phyloP scores from a whole-genome alignment of 495 filamentous ascomycete genomes.

The Annulohypoxylon stygium region DNA sequence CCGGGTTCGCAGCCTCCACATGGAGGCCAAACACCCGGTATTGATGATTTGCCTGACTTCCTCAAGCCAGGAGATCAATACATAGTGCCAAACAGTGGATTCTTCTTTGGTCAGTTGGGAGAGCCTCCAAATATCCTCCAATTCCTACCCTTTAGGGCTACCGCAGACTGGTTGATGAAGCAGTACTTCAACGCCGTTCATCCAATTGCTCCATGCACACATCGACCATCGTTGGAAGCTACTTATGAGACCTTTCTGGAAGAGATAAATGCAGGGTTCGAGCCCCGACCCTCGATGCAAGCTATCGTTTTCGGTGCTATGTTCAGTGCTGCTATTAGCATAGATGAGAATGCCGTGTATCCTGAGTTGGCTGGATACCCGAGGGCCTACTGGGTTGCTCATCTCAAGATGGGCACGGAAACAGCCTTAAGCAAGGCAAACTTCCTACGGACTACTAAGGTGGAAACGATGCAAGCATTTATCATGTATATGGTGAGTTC shows the following conservation, averaged over 20 bases:
- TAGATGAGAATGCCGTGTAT: slow-evolving; percentile 66
- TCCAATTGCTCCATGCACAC: slow-evolving; percentile 72
- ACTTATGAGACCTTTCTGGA: slow-evolving; percentile 75
- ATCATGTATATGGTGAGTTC: slow-evolving; percentile 77
- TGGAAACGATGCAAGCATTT: slow-evolving; percentile 79
- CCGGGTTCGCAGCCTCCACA: slow-evolving; percentile 28
- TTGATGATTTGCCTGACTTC: slow-evolving; percentile 56
- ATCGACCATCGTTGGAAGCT: slow-evolving; percentile 72
- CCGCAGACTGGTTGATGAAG: slow-evolving; percentile 68
- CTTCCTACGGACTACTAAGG: slow-evolving; percentile 75
- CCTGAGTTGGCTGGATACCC: slow-evolving; percentile 62
- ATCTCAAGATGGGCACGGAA: slow-evolving; percentile 74
- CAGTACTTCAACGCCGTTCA: slow-evolving; percentile 77
- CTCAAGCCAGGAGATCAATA: slow-evolving; percentile 66
- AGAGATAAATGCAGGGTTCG: slow-evolving; percentile 64
- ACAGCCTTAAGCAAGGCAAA: slow-evolving; percentile 72
- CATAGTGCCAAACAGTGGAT: slow-evolving; percentile 72
- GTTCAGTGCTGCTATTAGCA: slow-evolving; percentile 75
- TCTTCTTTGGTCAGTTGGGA: slow-evolving; percentile 71
- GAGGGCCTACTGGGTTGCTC: slow-evolving; percentile 67
- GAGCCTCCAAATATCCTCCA: slow-evolving; percentile 64
- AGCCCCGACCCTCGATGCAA: slow-evolving; percentile 72
- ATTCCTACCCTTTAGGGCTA: slow-evolving; percentile 64
- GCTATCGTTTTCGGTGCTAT: slow-evolving; percentile 75
- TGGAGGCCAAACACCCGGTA: slow-evolving; percentile 31